Evolutionary conservation across 257 asterid genomes (phyloP), one percentile per base, ranked within the genome.

Genomic region (Phtheirospermum japonicum): DNA sequence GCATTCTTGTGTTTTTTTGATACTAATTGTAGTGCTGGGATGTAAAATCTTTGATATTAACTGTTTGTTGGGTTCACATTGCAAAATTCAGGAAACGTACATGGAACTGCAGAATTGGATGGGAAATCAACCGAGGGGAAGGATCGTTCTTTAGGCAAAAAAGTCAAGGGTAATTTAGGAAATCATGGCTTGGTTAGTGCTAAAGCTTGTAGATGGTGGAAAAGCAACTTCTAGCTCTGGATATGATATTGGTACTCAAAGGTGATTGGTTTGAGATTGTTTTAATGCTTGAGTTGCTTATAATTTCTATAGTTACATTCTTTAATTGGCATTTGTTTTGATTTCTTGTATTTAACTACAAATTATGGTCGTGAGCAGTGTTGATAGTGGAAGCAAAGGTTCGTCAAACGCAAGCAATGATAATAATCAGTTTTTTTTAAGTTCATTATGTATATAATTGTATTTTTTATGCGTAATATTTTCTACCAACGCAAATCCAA

Each of bases 321-420:
- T 7, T 34, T 45, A n/a, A n/a, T 9, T 54, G 16, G 49, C 31
- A 23, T 45, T 48, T 46, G n/a, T 46, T 43, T 62, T 10, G 7
- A 50, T 54, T 5, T 12, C 4, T 31, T 16, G 40, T 19, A 7
- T 46, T 48, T 69, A 64, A 72, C 45, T 54, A 46, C 62, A 39
- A 43, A 71, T 3, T 67, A 43, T 60, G 65, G 63, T 61, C 55
- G 32, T 69, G 34, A 39, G 54, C 79, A 84, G 93, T 70, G 93
- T 75, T 70, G 96, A 85, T 67, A 88, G 93, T 52, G 91, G 86
- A 68, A 83, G 88, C 67, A 92, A 78, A 59, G 88, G 85, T 65
- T 83, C 90, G 18, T 77, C 92, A 16, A 86, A 83, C 69, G 80
- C 77, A 60, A 88, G 86, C 61, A 88, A 83, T 66, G 87, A 88